Evolutionary conservation across 768 basidiomycete genomes (phyloP).

Genomic region (Leccinellum rugosiceps): DNA sequence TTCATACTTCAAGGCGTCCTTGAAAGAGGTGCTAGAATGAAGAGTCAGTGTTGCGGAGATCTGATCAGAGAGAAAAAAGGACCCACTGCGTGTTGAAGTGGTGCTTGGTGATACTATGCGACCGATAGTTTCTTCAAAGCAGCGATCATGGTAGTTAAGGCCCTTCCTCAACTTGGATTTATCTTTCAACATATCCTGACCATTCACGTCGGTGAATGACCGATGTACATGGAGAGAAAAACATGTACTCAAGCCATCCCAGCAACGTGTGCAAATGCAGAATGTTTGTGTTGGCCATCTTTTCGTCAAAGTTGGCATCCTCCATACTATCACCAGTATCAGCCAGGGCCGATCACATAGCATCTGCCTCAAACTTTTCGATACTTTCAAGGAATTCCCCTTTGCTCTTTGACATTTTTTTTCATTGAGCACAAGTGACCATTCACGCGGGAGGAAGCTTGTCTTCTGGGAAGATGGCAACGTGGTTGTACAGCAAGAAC

Average conservation of each 20-base stretch:
- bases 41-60: not conserved
- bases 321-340: slow-evolving; percentile 97
- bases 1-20: slow-evolving; percentile 90
- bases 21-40: slow-evolving; percentile 76
- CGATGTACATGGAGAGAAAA: not conserved
- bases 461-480: slow-evolving; percentile 81
- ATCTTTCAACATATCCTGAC: slow-evolving; percentile 77
- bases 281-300: slow-evolving; percentile 77
- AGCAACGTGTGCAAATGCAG: slow-evolving; percentile 87
- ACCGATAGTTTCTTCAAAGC: slow-evolving; percentile 89
- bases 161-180: slow-evolving; percentile 71
- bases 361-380: slow-evolving; percentile 95
- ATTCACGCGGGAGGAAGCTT: slow-evolving; percentile 92
- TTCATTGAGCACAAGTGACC: slow-evolving; percentile 96
- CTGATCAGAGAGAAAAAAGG: not conserved
- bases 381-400: slow-evolving; percentile 95
- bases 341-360: slow-evolving; percentile 85
- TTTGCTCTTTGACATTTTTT: slow-evolving; percentile 98
- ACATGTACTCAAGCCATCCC: slow-evolving; percentile 78
- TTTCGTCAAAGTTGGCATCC: slow-evolving; percentile 99
- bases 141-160: slow-evolving; percentile 75
- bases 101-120: slow-evolving; percentile 77
- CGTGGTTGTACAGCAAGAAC: slow-evolving; percentile 91
- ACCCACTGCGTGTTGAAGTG: slow-evolving; percentile 81
- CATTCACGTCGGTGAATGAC: not conserved